These are phyloP conservation scores for Alternaria sp. DNA, from an alignment of 2,329 filamentous ascomycete species.

Conservation along the genomic window DNA sequence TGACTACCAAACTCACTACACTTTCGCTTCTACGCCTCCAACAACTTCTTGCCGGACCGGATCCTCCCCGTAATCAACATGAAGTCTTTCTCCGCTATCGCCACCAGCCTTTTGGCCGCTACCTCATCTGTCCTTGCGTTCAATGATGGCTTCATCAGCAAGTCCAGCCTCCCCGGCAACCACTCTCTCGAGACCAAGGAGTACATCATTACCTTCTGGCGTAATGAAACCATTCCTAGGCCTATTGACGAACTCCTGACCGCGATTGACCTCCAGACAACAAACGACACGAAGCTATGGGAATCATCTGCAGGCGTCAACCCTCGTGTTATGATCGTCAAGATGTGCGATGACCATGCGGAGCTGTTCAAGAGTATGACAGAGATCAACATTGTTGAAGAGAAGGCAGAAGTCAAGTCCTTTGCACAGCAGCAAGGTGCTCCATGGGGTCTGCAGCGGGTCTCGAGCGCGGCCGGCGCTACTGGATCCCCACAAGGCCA, in stretches of 20 bases:
- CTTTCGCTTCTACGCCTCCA: conserved; percentile 23
- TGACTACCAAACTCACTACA: conserved; percentile 26
- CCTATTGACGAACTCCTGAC: too few species aligned
- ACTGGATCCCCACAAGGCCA: conserved; percentile 35
- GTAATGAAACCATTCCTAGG: too few species aligned
- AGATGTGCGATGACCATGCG: too few species aligned
- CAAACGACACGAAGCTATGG: too few species aligned
- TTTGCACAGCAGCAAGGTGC: conserved; percentile 43
- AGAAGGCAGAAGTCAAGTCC: conserved; percentile 48
- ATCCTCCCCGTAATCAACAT: conserved; percentile 41
- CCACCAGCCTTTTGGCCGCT: conserved; percentile 40
- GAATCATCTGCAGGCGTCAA: too few species aligned
- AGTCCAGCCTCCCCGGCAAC: neutral
- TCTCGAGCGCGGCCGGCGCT: conserved; percentile 52
- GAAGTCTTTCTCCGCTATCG: conserved; percentile 40
- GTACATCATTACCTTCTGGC: conserved; percentile 32
- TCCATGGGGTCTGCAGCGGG: conserved; percentile 59
- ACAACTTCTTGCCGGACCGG: conserved; percentile 31
- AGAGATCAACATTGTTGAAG: conserved; percentile 47
- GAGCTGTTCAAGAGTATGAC: too few species aligned
- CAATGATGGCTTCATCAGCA: too few species aligned
- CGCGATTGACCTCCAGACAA: too few species aligned
- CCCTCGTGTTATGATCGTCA: too few species aligned
- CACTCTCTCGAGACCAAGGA: conserved; percentile 44
- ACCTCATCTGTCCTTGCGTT: conserved; percentile 11